Percentiles rank a stretch among this genome's conserved stretches.
These are phyloP conservation scores for Aspergillus ostianus DNA, from an alignment of 495 filamentous ascomycete species.

Conservation along the genomic window DNA sequence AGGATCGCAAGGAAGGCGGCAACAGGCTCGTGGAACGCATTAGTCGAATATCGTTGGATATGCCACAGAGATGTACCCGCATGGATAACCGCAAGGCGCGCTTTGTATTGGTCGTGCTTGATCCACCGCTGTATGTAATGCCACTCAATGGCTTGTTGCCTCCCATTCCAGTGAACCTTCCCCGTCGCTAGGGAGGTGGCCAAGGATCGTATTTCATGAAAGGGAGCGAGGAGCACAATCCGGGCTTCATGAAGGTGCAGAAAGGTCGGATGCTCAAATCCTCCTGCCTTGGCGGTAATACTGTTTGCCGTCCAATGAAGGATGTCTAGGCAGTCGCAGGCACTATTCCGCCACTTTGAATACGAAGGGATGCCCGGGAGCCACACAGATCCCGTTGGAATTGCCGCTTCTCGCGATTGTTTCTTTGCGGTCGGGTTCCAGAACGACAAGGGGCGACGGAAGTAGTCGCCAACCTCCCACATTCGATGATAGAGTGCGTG, in stretches of 20 bases:
- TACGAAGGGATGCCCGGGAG: constrained; percentile 49
- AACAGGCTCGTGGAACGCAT: constrained; percentile 50
- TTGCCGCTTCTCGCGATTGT: constrained; percentile 36
- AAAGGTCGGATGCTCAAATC: constrained; percentile 51
- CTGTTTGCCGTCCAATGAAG: constrained; percentile 55
- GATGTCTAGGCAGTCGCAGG: constrained; percentile 54
- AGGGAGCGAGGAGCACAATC: constrained; percentile 37
- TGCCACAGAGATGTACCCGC: constrained; percentile 51
- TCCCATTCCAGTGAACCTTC: constrained; percentile 31
- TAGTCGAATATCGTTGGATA: constrained; percentile 45
- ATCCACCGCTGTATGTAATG: constrained; percentile 50
- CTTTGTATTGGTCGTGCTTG: constrained; percentile 53
- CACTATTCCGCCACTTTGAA: constrained; percentile 55
- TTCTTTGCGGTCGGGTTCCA: constrained; percentile 50
- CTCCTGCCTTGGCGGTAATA: constrained; percentile 42
- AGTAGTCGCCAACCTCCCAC: constrained; percentile 52
- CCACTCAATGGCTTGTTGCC: constrained; percentile 38
- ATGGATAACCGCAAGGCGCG: constrained; percentile 53
- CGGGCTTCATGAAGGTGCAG: constrained; percentile 53
- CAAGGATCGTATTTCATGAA: constrained; percentile 40
- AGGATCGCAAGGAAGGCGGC: constrained; percentile 48
- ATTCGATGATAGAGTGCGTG: constrained; percentile 51
- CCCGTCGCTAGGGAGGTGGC: constrained; percentile 33
- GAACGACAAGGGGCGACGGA: constrained; percentile 43
- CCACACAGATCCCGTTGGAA: constrained; percentile 45